These are phyloP conservation scores for Balakata baccata DNA, from an alignment of 345 rosid species.

Conservation along the genomic window DNA sequence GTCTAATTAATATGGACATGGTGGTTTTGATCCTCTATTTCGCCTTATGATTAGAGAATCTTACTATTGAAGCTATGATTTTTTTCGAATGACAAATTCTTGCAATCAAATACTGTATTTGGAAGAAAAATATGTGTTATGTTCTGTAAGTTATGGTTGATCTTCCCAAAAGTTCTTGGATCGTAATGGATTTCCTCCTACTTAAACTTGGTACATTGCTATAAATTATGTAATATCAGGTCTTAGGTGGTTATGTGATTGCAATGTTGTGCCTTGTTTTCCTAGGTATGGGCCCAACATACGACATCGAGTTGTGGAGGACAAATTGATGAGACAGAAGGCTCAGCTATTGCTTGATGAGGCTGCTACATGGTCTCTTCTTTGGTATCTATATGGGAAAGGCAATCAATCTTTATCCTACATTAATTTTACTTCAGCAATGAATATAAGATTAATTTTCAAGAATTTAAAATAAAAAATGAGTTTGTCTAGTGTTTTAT, in stretches of 20 bases:
- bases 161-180: neutral
- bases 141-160: neutral
- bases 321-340: constrained; percentile 90
- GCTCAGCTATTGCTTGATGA: constrained; percentile 92
- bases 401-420: constrained; percentile 49
- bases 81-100: neutral
- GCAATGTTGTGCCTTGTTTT: constrained; percentile 10
- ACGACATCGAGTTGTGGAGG: constrained; percentile 77
- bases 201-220: neutral
- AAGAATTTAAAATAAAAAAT: neutral
- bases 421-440: constrained; percentile 9
- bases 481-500: neutral
- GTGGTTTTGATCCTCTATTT: neutral
- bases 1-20: neutral
- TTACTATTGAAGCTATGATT: neutral
- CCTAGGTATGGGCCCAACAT: constrained; percentile 65
- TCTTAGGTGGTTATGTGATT: constrained; percentile 19
- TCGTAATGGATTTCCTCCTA: neutral
- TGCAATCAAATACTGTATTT: neutral
- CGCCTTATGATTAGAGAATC: neutral
- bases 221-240: neutral
- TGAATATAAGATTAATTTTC: constrained; percentile 8
- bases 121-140: neutral
- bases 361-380: constrained; percentile 97
- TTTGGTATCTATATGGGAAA: constrained; percentile 96